These are phyloP conservation scores for Monosporascus sp. DNA, from an alignment of 2,329 filamentous ascomycete genomes.

Conservation along the genomic window DNA sequence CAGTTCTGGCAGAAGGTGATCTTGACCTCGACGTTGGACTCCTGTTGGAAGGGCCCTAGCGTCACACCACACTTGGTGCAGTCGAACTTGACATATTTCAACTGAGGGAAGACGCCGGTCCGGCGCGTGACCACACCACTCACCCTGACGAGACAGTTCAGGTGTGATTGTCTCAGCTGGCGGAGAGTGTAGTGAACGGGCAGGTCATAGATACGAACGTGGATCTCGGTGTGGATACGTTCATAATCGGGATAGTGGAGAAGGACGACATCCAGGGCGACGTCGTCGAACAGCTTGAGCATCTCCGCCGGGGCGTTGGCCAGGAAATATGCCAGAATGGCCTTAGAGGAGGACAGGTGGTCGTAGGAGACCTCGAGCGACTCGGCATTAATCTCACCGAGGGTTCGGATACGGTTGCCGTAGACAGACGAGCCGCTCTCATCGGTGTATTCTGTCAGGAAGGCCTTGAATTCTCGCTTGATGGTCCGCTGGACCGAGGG, in stretches of 20 bases:
- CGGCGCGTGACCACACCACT: conserved; percentile 92
- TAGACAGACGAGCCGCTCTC: conserved; percentile 87
- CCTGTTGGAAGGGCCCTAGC: conserved; percentile 93
- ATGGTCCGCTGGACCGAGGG: conserved; percentile 88
- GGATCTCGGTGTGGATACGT: conserved; percentile 94
- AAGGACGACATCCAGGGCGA: conserved; percentile 92
- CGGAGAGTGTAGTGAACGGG: conserved; percentile 93
- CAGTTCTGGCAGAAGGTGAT: conserved; percentile 96
- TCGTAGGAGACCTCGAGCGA: conserved; percentile 95
- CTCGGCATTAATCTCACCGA: conserved; percentile 97
- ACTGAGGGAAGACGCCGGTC: conserved; percentile 91
- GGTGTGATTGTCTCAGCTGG: conserved; percentile 87
- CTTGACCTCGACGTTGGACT: conserved; percentile 93
- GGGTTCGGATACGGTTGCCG: conserved; percentile 84
- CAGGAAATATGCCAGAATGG: conserved; percentile 90
- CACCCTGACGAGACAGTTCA: conserved; percentile 93
- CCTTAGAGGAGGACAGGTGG: conserved; percentile 84
- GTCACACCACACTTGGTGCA: conserved; percentile 90
- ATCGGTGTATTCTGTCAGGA: conserved; percentile 93
- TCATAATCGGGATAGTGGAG: conserved; percentile 97
- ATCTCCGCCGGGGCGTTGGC: conserved; percentile 95
- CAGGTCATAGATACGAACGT: conserved; percentile 92
- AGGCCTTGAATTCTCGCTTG: conserved; percentile 93
- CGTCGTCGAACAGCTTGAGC: conserved; percentile 91
- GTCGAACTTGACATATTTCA: conserved; percentile 98